These are phyloP conservation scores for Penicillium sp. DNA, from an alignment of 2,329 filamentous ascomycete species.

Conservation along the genomic window DNA sequence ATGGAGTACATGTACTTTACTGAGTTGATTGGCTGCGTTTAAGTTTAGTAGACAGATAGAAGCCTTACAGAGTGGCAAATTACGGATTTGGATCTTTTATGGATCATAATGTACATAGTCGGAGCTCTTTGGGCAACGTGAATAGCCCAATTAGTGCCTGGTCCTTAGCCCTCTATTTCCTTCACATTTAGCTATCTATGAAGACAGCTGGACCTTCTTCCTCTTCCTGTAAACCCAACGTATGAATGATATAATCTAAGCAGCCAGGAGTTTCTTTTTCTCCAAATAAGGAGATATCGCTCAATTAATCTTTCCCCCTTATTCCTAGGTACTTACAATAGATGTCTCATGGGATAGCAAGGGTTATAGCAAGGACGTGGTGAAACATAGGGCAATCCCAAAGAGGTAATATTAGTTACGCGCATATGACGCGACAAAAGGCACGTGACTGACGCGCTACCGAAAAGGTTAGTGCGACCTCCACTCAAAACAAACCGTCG, in stretches of 20 bases:
- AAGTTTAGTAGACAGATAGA: background rate
- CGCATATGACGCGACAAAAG: constrained; percentile 5
- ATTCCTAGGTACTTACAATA: background rate
- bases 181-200: background rate
- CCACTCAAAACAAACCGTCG: constrained; percentile 21
- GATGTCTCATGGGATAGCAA: background rate
- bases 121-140: background rate
- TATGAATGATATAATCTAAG: background rate
- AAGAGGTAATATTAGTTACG: constrained; percentile 23
- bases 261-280: background rate
- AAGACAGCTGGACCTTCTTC: background rate
- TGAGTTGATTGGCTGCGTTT: background rate
- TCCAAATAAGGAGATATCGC: background rate
- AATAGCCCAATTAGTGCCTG: background rate
- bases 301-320: background rate
- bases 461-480: constrained; percentile 18
- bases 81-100: background rate
- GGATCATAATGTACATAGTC: background rate
- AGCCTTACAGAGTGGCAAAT: background rate
- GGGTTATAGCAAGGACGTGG: background rate
- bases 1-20: no score
- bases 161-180: background rate
- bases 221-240: background rate
- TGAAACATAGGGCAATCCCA: constrained; percentile 6
- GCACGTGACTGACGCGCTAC: constrained; percentile 18